Evolutionary conservation across 129 eudicot species (phyloP), one percentile per base, ranked within the genome.

Genomic region (Apium graveolens): DNA sequence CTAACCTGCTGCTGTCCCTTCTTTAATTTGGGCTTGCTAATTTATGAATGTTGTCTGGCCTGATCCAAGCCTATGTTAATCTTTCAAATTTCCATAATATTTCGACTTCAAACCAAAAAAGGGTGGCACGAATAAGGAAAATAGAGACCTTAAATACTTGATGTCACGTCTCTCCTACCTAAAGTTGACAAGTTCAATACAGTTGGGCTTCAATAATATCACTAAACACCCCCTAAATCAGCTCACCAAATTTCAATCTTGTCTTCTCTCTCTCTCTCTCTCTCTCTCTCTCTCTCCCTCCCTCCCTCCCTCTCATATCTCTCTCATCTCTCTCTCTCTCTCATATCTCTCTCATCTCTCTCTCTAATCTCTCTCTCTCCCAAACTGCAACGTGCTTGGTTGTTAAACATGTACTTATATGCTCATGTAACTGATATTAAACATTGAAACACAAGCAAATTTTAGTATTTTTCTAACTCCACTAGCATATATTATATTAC

Each of bases 371-470:
- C 45, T 10, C 13, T 43, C 13, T 44, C 48, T 44, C 16, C 5
- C 5, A 38, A 4, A 38, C 73, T 34, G 20, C 41, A 70, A 70
- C 74, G 74, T 70, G 74, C 74, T 70, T 38, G 74, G 45, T 70
- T 34, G 74, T 18, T 39, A 70, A 37, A 32, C 21, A 31, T 31
- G 39, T 32, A 5, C n/a, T 20, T 70, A 35, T 70, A 35, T 8
- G 26, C 13, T 32, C 26, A 35, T 37, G 43, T 17, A 17, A 70
- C n/a, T 70, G 20, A 70, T 37, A 5, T 18, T 35, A 18, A 69
- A 31, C 43, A 32, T 17, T 35, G 0, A 9, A 17, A 34, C 46
- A 70, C 1, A 69, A 5, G 35, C 45, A 18, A n/a, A 8, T 57
- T n/a, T 24, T 18, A 18, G n/a, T n/a, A 24, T 24, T 24, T 60